A percentile compares a stretch with the other conserved stretches of the same genome.
phyloP scores from a whole-genome alignment of 352 stramenopile species.

The Elongisporangium anandrum region DNA sequence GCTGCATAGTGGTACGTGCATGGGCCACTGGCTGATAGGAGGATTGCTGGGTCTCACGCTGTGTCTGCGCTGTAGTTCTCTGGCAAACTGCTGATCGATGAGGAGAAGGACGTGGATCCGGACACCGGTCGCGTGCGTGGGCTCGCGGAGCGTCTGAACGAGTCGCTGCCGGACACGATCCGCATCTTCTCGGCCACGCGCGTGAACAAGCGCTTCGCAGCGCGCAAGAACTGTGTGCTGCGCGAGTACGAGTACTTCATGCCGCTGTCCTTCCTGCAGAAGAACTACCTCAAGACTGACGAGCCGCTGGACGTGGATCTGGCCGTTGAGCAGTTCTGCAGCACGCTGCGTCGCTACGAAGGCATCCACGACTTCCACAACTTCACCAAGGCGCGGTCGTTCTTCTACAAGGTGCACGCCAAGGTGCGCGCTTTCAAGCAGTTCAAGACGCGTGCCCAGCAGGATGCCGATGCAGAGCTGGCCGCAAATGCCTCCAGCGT shows the following conservation, averaged over 20 bases:
- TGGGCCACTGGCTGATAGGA: not conserved
- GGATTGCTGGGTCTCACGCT: not conserved
- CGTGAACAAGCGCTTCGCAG: slow-evolving; percentile 89
- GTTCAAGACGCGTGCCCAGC: slow-evolving; percentile 6
- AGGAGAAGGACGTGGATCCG: slow-evolving; percentile 58
- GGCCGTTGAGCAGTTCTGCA: slow-evolving; percentile 41
- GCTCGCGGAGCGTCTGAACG: slow-evolving; percentile 71
- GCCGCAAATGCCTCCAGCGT: slow-evolving; percentile 5
- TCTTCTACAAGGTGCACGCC: slow-evolving; percentile 73
- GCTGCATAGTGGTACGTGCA: slow-evolving; percentile 80
- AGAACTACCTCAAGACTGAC: slow-evolving; percentile 23
- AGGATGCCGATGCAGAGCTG: slow-evolving; percentile 7
- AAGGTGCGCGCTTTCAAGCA: slow-evolving; percentile 22
- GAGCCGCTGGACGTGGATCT: slow-evolving; percentile 31
- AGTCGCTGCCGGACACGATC: slow-evolving; percentile 68
- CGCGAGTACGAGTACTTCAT: slow-evolving; percentile 92
- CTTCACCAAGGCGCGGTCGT: slow-evolving; percentile 79
- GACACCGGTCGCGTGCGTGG: slow-evolving; percentile 48
- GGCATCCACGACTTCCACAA: slow-evolving; percentile 91
- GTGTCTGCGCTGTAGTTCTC: slow-evolving; percentile 50
- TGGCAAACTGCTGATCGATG: slow-evolving; percentile 83
- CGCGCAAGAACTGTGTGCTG: slow-evolving; percentile 81
- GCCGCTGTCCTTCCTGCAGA: slow-evolving; percentile 68
- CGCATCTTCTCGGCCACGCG: slow-evolving; percentile 85
- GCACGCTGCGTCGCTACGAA: slow-evolving; percentile 60